phyloP scores from a whole-genome alignment of 208 protist species.

The Herpetomonas muscarum region DNA sequence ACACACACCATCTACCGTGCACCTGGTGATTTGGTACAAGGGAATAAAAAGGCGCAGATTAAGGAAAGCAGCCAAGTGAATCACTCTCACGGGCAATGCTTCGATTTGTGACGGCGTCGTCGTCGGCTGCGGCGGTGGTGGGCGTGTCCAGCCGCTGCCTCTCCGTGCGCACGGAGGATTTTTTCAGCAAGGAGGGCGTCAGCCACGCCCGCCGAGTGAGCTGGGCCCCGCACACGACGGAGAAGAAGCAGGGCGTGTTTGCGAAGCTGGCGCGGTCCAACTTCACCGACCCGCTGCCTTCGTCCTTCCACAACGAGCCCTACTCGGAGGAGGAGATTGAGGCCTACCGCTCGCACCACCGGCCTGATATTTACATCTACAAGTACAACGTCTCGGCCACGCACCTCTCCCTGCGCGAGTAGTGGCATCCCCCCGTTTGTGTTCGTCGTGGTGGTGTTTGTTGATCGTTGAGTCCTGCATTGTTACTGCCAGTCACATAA shows the following conservation, averaged over 20 bases:
- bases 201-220: constrained; percentile 86
- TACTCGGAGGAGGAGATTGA: constrained; percentile 88
- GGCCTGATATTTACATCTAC: constrained; percentile 88
- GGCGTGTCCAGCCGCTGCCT: constrained; percentile 19
- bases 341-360: constrained; percentile 74
- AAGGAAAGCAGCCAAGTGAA: too few relatives aligned
- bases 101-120: neutral
- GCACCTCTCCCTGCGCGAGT: constrained; percentile 79
- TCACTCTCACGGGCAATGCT: neutral
- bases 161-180: constrained; percentile 83
- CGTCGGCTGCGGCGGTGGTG: neutral
- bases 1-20: too few relatives aligned
- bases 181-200: constrained; percentile 86
- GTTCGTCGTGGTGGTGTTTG: neutral
- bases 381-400: constrained; percentile 86
- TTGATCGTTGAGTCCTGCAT: neutral
- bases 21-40: too few relatives aligned
- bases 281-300: constrained; percentile 74
- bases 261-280: constrained; percentile 87
- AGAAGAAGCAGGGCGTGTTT: constrained; percentile 85
- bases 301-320: constrained; percentile 69
- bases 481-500: neutral
- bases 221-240: constrained; percentile 89
- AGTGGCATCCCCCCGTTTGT: constrained; percentile 3
- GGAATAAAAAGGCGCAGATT: too few relatives aligned